These are phyloP conservation scores for Chalciporus pseudorubinellus DNA, from an alignment of 768 basidiomycete species.

Conservation along the genomic window DNA sequence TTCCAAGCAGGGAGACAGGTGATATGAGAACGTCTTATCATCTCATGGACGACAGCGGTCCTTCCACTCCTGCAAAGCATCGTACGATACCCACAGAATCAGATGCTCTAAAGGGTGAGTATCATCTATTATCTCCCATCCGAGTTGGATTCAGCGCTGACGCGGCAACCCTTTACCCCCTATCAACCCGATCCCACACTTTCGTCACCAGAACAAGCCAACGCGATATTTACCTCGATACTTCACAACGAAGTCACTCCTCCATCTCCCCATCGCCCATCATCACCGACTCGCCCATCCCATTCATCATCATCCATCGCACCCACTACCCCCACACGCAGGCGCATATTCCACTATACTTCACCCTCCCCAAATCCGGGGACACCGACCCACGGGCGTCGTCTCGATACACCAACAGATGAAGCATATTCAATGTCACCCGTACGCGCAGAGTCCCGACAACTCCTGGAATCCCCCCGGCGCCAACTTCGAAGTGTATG, in stretches of 20 bases:
- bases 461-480: conserved; percentile 80
- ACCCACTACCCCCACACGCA: conserved; percentile 46
- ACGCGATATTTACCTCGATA: conserved; percentile 74
- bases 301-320: conserved; percentile 35
- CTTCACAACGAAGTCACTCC: conserved; percentile 78
- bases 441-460: conserved; percentile 78
- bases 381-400: conserved; percentile 44
- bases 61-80: conserved; percentile 58
- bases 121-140: neutral
- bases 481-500: conserved; percentile 79
- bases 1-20: conserved; percentile 56
- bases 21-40: conserved; percentile 64
- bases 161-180: conserved; percentile 8
- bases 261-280: conserved; percentile 56
- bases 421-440: conserved; percentile 90
- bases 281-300: conserved; percentile 57
- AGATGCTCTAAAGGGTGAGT: conserved; percentile 71
- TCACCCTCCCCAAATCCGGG: conserved; percentile 58
- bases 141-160: conserved; percentile 2
- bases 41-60: conserved; percentile 53
- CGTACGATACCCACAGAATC: conserved; percentile 66
- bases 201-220: conserved; percentile 67
- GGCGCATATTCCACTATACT: conserved; percentile 67
- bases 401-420: conserved; percentile 82
- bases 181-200: conserved; percentile 18